These are phyloP conservation scores for Rugosomyces carneus DNA, from an alignment of 1,284 basidiomycete genomes.

Conservation along the genomic window DNA sequence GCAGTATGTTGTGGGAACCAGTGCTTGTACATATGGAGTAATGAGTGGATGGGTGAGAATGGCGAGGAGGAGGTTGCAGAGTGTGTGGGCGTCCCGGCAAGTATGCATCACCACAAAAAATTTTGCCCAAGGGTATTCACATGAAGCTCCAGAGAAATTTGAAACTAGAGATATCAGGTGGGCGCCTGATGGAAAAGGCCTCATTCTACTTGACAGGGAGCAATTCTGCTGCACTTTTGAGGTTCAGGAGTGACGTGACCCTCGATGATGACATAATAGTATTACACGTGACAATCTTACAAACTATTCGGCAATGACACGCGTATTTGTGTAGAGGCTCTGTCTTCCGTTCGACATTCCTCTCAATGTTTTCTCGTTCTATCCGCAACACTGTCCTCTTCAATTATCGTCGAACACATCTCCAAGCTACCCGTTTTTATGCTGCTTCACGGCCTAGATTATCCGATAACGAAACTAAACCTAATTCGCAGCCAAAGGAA, in stretches of 20 bases:
- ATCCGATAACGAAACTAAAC: conserved; percentile 5
- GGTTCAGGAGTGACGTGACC: conserved; percentile 41
- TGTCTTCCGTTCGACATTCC: background rate
- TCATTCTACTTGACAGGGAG: conserved; percentile 65
- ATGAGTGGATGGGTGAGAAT: conserved; percentile 64
- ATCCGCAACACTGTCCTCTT: conserved; percentile 30
- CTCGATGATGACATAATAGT: too few species aligned
- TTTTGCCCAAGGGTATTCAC: background rate
- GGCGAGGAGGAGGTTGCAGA: conserved; percentile 71
- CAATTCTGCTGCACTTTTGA: conserved; percentile 83
- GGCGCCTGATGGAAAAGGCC: conserved; percentile 80
- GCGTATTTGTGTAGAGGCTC: too few species aligned
- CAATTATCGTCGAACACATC: conserved; percentile 19
- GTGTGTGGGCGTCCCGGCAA: conserved; percentile 73
- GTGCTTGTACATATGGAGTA: conserved; percentile 76
- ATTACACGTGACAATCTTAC: background rate
- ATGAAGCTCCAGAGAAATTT: conserved; percentile 47
- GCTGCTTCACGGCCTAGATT: conserved; percentile 24
- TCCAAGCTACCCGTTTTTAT: conserved; percentile 9
- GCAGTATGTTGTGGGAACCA: conserved; percentile 63
- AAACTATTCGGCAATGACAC: background rate
- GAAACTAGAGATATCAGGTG: conserved; percentile 60
- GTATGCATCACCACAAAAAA: conserved; percentile 37
- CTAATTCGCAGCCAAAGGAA: conserved; percentile 5
- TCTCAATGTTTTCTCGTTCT: background rate